phyloP scores from a whole-genome alignment of 208 protist genomes.

The Trypanosomatidae sp. region DNA sequence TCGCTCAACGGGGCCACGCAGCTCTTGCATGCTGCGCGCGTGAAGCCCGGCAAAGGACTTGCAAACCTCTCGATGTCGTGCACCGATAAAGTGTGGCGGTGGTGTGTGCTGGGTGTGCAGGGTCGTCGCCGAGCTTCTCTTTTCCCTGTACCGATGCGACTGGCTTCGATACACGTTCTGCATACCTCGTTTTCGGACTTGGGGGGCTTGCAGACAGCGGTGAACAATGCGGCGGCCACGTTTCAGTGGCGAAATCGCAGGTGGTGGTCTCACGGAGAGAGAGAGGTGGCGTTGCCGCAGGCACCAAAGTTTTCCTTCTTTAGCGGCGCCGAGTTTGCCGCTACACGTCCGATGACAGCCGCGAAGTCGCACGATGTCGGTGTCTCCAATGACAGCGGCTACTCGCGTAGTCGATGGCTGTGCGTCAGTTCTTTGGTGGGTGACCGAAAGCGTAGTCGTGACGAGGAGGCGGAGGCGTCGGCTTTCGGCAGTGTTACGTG shows the following conservation, averaged over 20 bases:
- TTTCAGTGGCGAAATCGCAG: constrained; percentile 18
- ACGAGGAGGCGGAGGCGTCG: background rate
- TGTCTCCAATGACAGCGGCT: constrained; percentile 21
- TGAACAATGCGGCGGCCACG: constrained; percentile 1
- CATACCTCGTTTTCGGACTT: background rate
- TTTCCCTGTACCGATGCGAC: constrained; percentile 40
- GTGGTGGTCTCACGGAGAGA: background rate
- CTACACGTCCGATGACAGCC: background rate
- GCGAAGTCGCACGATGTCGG: background rate
- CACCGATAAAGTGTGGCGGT: constrained; percentile 89
- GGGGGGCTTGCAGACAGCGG: no score
- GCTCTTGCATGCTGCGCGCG: constrained; percentile 27
- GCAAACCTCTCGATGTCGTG: constrained; percentile 89
- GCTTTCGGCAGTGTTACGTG: background rate
- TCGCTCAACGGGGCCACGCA: constrained; percentile 29
- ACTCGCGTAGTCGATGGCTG: constrained; percentile 35
- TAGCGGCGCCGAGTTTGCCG: background rate
- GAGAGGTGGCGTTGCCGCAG: background rate
- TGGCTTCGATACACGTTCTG: constrained; percentile 42
- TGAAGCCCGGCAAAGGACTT: constrained; percentile 85
- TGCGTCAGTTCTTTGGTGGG: background rate
- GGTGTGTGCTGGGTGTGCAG: constrained; percentile 71
- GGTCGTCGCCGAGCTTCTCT: constrained; percentile 41
- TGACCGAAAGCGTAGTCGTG: constrained; percentile 5
- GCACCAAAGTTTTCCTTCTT: constrained; percentile 1